These are phyloP conservation scores for Mrakia frigida DNA, from an alignment of 768 basidiomycete species.

Conservation along the genomic window DNA sequence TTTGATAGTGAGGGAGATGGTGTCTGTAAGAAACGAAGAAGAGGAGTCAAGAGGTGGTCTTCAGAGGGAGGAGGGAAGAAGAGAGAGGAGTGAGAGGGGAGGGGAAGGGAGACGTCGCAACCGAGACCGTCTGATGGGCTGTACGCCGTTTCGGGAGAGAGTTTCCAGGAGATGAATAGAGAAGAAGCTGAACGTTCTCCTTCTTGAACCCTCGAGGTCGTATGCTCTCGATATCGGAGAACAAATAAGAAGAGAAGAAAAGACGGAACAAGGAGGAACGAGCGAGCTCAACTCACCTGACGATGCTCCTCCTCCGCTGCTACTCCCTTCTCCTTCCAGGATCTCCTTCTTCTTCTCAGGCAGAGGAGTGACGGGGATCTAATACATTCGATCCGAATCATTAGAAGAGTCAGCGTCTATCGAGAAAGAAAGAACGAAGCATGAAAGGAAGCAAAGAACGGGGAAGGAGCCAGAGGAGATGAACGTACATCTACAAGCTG, in stretches of 20 bases:
- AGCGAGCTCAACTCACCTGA: not conserved
- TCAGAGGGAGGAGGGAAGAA: not conserved
- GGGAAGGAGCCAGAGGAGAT: not conserved
- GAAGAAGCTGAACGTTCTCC: too few species aligned
- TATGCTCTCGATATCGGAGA: too few species aligned
- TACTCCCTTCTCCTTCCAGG: not conserved
- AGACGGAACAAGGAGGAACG: not conserved
- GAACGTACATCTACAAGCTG: slow-evolving; percentile 59
- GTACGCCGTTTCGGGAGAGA: too few species aligned
- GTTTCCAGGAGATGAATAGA: too few species aligned
- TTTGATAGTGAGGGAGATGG: slow-evolving; percentile 75
- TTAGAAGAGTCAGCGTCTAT: not conserved
- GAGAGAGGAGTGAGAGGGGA: not conserved
- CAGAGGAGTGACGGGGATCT: slow-evolving; percentile 6
- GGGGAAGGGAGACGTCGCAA: too few species aligned
- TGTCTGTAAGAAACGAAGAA: slow-evolving; percentile 38
- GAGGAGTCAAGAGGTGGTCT: not conserved
- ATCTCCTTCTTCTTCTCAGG: slow-evolving; percentile 3
- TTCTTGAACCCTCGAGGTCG: too few species aligned
- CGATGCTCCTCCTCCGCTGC: not conserved
- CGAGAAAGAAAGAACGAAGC: too few species aligned
- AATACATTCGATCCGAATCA: not conserved
- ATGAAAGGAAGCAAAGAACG: not conserved
- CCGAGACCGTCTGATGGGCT: too few species aligned
- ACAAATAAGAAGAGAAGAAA: not conserved